These are phyloP conservation scores for Ballota nigra DNA, from an alignment of 257 asterid species.

Conservation along the genomic window DNA sequence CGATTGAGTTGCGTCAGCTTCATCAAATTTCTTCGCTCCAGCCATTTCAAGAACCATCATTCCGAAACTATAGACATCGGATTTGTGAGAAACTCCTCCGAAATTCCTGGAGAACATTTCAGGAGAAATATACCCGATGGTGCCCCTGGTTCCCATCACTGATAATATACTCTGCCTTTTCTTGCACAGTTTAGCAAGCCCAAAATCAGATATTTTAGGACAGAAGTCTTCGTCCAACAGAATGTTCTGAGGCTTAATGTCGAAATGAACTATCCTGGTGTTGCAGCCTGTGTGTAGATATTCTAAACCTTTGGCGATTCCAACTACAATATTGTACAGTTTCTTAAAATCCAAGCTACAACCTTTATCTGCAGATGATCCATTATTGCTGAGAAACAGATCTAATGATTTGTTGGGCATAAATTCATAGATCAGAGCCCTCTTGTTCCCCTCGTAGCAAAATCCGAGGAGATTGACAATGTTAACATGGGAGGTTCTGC, in stretches of 20 bases:
- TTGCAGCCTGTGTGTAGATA: slow-evolving; percentile 67
- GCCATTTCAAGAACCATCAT: slow-evolving; percentile 68
- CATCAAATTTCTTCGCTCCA: slow-evolving; percentile 34
- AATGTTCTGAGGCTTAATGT: slow-evolving; percentile 74
- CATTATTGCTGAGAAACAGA: neutral
- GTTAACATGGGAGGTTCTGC: neutral
- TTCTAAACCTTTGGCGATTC: slow-evolving; percentile 62
- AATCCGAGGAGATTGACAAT: neutral
- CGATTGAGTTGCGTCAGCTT: slow-evolving; percentile 8
- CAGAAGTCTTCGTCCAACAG: slow-evolving; percentile 53
- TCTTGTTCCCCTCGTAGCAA: neutral
- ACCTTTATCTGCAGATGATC: neutral
- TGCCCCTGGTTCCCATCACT: slow-evolving; percentile 46
- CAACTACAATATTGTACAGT: slow-evolving; percentile 46
- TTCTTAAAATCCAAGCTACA: slow-evolving; percentile 32
- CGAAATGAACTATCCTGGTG: slow-evolving; percentile 47
- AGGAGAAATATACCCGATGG: slow-evolving; percentile 65
- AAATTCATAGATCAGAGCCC: neutral
- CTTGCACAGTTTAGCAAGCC: slow-evolving; percentile 53
- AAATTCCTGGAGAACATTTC: slow-evolving; percentile 50
- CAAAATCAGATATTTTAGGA: slow-evolving; percentile 74
- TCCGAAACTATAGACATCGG: slow-evolving; percentile 70
- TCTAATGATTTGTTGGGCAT: neutral
- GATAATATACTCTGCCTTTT: slow-evolving; percentile 48
- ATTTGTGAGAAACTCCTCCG: slow-evolving; percentile 61